Evolutionary conservation across 2,329 filamentous ascomycete species (phyloP), one percentile per base, ranked within the genome.

Genomic region (Ophiostoma sp.): DNA sequence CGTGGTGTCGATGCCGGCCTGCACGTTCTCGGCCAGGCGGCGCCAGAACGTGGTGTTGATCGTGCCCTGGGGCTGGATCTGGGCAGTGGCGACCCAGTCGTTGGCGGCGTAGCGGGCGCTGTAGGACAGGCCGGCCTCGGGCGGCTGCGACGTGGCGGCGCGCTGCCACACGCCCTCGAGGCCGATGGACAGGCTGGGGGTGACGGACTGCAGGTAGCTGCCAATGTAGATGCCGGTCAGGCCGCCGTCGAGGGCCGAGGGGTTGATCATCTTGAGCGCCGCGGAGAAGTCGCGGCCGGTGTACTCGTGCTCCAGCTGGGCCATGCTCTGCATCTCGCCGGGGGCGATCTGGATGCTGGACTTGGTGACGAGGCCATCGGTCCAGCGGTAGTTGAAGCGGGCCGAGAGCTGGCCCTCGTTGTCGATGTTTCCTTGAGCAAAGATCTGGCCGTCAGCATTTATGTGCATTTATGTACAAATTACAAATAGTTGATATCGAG

Each of bases 261-360:
- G 95, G 84, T 98, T 98, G 78, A 98, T 87, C 77, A 93, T 89
- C 84, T 98, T 99, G 76, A 99, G 78, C 60, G 92, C 94, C 33
- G 93, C 93, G 64, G 91, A 94, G 82, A 99, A 99, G 81, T 99
- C 95, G 76, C 87, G 84, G 78, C 95, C 95, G 31, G 88, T 91
- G 83, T 97, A 98, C 82, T 99, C 95, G 79, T 96, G 93, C 80
- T 99, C 95, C 79, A 97, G 86, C 77, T 96, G 93, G 72, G 95
- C 85, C 87, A 98, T 94, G 77, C 94, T 91, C 82, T 94, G 93
- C 73, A 87, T 86, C 67, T 86, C 87, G 74, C 88, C 90, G 68
- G 91, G 88, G 75, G 92, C 89, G 76, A 97, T 89, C 81, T 96
- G 93, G 74, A 95, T 87, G 76, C 93, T 90, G 72, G 91, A 88